phyloP scores from a whole-genome alignment of 176 grass and related monocot species.

The Eleusine coracana region DNA sequence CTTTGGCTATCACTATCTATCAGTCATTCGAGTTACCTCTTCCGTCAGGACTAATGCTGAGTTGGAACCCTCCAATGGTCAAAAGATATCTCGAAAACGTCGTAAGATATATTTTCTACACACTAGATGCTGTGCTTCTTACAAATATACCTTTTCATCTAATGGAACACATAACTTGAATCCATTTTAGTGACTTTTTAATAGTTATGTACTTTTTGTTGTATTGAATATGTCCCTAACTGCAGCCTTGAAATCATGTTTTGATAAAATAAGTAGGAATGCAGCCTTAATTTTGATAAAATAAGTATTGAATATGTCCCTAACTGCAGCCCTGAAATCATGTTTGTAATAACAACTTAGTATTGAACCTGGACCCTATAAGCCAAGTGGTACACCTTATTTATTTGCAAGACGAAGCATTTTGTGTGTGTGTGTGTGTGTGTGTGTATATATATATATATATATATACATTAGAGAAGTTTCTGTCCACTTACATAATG shows the following conservation, averaged over 20 bases:
- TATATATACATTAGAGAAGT: not conserved
- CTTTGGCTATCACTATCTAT: constrained; percentile 5
- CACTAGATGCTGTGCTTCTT: not conserved
- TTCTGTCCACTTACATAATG: constrained; percentile 34
- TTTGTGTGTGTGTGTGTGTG: too few relatives aligned
- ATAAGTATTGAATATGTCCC: not conserved
- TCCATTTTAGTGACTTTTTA: not conserved
- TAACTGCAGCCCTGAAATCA: not conserved
- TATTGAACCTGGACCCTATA: not conserved
- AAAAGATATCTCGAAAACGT: constrained; percentile 52
- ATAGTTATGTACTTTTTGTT: not conserved
- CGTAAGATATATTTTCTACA: constrained; percentile 44
- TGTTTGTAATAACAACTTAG: not conserved
- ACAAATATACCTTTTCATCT: constrained; percentile 21
- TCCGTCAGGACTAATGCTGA: constrained; percentile 35
- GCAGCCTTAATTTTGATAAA: not conserved
- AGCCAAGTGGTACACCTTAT: constrained; percentile 1
- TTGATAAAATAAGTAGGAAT: not conserved
- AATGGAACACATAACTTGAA: constrained; percentile 8
- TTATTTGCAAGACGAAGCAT: constrained; percentile 11
- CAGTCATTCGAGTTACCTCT: constrained; percentile 32
- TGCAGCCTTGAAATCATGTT: not conserved
- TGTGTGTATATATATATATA: too few relatives aligned
- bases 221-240: not conserved
- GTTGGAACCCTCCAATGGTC: constrained; percentile 18